These are phyloP conservation scores for Populus hybrid DNA, from an alignment of 441 rosid species.

Conservation along the genomic window DNA sequence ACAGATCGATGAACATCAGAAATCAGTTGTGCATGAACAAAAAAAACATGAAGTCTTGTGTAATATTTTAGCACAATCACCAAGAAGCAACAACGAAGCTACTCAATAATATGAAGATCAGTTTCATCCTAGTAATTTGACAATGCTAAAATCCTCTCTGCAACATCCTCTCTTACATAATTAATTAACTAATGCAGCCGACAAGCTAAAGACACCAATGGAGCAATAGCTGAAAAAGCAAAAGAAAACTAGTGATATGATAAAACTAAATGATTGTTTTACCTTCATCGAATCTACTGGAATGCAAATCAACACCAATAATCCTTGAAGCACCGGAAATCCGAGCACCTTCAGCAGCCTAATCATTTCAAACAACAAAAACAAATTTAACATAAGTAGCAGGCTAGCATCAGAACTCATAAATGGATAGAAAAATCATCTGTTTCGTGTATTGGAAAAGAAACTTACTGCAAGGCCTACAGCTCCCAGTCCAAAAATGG, in stretches of 20 bases:
- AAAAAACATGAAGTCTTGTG: background rate
- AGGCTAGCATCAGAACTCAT: background rate
- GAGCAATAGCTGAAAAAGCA: background rate
- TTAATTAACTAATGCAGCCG: background rate
- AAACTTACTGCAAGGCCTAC: conserved; percentile 31
- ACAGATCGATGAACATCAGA: background rate
- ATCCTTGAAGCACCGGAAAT: conserved; percentile 43
- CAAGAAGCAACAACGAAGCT: background rate
- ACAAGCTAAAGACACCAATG: background rate
- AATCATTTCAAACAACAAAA: background rate
- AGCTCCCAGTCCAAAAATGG: conserved; percentile 33
- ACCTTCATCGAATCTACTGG: conserved; percentile 26
- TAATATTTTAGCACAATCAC: background rate
- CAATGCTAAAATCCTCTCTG: background rate
- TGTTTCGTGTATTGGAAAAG: background rate
- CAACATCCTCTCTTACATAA: background rate
- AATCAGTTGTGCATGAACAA: background rate
- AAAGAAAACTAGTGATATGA: background rate
- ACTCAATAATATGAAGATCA: background rate
- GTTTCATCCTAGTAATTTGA: background rate
- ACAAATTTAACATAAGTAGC: background rate
- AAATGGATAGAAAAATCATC: background rate
- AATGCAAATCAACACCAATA: conserved; percentile 37
- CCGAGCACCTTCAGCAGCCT: conserved; percentile 51
- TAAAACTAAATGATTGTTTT: background rate